These are phyloP conservation scores for Polygonum maritimum DNA, from an alignment of 148 eudicot species.

Conservation along the genomic window DNA sequence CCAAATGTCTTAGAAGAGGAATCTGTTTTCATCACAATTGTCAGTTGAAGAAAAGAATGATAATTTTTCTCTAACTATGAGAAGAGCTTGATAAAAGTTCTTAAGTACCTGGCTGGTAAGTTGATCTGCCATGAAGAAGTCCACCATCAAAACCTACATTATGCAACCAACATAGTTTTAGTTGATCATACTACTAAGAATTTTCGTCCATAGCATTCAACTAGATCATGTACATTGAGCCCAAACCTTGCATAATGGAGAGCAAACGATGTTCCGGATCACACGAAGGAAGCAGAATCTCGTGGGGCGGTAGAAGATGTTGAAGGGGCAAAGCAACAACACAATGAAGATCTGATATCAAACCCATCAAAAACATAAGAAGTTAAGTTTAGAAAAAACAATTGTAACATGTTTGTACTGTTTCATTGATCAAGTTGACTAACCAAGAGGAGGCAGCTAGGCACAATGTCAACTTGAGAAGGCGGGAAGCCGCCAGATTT, in stretches of 20 bases:
- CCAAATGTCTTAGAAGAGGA: slow-evolving; percentile 67
- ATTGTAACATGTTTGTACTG: background rate
- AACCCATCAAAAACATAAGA: background rate
- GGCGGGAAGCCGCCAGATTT: slow-evolving; percentile 54
- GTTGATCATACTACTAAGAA: background rate
- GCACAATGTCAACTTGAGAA: slow-evolving; percentile 54
- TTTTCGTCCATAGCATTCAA: background rate
- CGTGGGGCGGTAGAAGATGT: slow-evolving; percentile 66
- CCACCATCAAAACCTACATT: slow-evolving; percentile 79
- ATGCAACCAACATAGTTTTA: background rate
- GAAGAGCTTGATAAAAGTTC: background rate
- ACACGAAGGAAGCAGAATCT: slow-evolving; percentile 70
- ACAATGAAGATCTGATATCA: background rate
- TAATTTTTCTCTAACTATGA: background rate
- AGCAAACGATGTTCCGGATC: slow-evolving; percentile 76
- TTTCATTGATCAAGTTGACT: slow-evolving; percentile 14
- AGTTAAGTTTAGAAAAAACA: background rate
- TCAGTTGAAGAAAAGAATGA: background rate
- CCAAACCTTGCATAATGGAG: slow-evolving; percentile 79
- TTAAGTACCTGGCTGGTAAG: slow-evolving; percentile 83
- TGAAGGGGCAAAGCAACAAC: slow-evolving; percentile 65
- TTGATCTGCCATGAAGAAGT: slow-evolving; percentile 99
- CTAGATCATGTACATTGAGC: background rate
- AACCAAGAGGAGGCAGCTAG: slow-evolving; percentile 75
- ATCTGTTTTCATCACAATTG: slow-evolving; percentile 32